Percentiles rank a stretch among this genome's conserved stretches.
These are phyloP conservation scores for Aspergillus costaricaensis DNA, from an alignment of 2,329 filamentous ascomycete species.

Conservation along the genomic window DNA sequence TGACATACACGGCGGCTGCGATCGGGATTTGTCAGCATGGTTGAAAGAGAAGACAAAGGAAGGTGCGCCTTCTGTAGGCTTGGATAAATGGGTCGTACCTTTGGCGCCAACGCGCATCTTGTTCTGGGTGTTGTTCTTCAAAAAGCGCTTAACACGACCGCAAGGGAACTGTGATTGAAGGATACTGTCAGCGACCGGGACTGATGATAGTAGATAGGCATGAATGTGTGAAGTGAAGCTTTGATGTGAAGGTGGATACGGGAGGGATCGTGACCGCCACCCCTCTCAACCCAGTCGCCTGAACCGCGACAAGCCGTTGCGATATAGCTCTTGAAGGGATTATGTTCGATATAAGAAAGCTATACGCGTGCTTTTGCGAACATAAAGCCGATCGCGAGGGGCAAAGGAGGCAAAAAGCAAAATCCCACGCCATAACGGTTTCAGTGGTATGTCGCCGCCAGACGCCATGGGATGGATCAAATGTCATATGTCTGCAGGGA, in stretches of 20 bases:
- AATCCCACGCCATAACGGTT: not conserved
- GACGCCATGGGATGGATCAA: not conserved
- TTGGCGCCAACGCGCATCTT: conserved; percentile 99
- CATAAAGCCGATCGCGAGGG: not conserved
- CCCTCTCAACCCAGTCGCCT: not conserved
- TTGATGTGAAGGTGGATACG: not conserved
- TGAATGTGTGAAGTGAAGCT: not conserved
- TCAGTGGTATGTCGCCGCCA: not conserved
- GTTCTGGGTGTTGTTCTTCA: conserved; percentile 98
- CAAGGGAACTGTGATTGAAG: conserved; percentile 76
- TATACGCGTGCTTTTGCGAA: not conserved
- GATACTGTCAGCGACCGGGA: not conserved
- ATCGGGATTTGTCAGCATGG: conserved; percentile 18
- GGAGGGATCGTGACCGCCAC: not conserved
- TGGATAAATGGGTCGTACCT: conserved; percentile 44
- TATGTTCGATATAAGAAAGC: not conserved
- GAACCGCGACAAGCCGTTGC: not conserved
- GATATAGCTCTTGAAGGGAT: not conserved
- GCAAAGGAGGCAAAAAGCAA: conserved; percentile 3
- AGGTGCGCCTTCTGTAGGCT: not conserved
- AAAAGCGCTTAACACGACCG: conserved; percentile 99
- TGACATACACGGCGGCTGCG: conserved; percentile 89
- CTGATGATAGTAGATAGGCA: not conserved
- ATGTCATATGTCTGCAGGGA: not conserved
- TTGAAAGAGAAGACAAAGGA: not conserved